Percentiles rank a stretch among this genome's conserved stretches.
These are phyloP conservation scores for Coelastrella sp. DNA, from an alignment of 139 green algal species.

Conservation along the genomic window DNA sequence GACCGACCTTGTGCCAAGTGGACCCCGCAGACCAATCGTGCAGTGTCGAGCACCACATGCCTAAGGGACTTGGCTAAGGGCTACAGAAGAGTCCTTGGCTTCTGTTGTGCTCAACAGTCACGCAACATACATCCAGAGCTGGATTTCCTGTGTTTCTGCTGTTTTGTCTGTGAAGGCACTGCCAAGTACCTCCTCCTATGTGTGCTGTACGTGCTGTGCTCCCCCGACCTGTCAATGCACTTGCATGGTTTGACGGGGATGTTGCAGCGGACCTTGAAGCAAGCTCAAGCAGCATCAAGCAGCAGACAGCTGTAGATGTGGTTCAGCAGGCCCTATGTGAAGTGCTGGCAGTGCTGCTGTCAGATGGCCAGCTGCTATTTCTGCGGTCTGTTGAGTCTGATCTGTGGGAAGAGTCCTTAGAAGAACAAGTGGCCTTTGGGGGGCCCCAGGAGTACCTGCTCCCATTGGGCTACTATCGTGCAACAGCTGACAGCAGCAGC, in stretches of 20 bases:
- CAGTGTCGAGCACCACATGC: too few species aligned
- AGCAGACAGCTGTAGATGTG: slow-evolving; percentile 24
- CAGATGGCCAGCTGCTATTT: slow-evolving; percentile 69
- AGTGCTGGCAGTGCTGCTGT: slow-evolving; percentile 66
- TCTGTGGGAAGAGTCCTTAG: slow-evolving; percentile 80
- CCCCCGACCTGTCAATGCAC: slow-evolving; percentile 14
- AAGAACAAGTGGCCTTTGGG: slow-evolving; percentile 45
- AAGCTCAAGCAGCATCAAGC: not conserved
- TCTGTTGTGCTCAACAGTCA: not conserved
- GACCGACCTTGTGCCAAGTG: too few species aligned
- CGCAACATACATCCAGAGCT: not conserved
- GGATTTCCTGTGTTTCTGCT: not conserved
- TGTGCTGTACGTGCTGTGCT: slow-evolving; percentile 65
- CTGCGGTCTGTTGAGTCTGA: slow-evolving; percentile 65
- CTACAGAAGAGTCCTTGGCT: too few species aligned
- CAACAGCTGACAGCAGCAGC: not conserved
- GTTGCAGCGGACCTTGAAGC: slow-evolving; percentile 16
- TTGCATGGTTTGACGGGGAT: slow-evolving; percentile 44
- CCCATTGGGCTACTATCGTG: slow-evolving; percentile 15
- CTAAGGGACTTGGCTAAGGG: too few species aligned
- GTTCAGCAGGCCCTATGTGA: slow-evolving; percentile 46
- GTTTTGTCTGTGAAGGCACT: slow-evolving; percentile 43
- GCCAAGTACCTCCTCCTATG: slow-evolving; percentile 90
- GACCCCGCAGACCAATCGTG: too few species aligned
- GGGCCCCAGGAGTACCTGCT: slow-evolving; percentile 21